Evolutionary conservation across 2,329 filamentous ascomycete species (phyloP).

Genomic region (Corynespora cassiicola): DNA sequence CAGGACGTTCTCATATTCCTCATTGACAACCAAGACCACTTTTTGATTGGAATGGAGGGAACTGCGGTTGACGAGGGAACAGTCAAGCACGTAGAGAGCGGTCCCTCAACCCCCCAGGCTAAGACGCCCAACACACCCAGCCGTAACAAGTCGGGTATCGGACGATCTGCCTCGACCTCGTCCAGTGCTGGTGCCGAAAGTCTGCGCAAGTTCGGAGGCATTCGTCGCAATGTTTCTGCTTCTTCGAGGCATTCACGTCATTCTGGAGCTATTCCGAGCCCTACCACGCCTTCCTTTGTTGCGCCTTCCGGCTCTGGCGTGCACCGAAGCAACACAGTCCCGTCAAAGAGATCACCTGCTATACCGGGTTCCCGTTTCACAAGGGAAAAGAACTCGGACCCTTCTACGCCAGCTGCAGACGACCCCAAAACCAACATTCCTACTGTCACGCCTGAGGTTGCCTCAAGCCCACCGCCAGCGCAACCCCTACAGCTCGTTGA

Average conservation of each 20-base stretch:
- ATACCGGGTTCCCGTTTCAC: constrained; percentile 52
- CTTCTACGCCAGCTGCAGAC: constrained; percentile 56
- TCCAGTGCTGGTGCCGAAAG: constrained; percentile 85
- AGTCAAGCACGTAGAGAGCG: constrained; percentile 72
- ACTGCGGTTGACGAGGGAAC: constrained; percentile 93
- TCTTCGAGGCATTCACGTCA: constrained; percentile 86
- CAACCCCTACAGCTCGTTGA: background rate
- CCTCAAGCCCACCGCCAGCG: constrained; percentile 1
- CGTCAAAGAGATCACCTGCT: constrained; percentile 85
- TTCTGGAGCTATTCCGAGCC: constrained; percentile 74
- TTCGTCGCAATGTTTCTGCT: constrained; percentile 88
- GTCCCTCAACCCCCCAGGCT: constrained; percentile 61
- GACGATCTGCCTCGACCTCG: constrained; percentile 73
- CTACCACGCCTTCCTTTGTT: constrained; percentile 49
- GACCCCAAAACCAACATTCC: constrained; percentile 29
- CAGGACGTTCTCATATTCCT: constrained; percentile 97
- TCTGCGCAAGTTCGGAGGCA: constrained; percentile 77
- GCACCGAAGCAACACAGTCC: constrained; percentile 89
- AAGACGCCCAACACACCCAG: constrained; percentile 55
- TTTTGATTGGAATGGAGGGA: constrained; percentile 97
- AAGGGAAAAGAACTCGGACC: constrained; percentile 55
- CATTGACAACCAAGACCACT: constrained; percentile 98
- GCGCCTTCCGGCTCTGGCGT: constrained; percentile 59
- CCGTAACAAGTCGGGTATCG: constrained; percentile 64
- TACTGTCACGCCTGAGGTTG: constrained; percentile 16